These are phyloP conservation scores for Rhodotorula toruloides DNA, from an alignment of 768 basidiomycete species.

Conservation along the genomic window DNA sequence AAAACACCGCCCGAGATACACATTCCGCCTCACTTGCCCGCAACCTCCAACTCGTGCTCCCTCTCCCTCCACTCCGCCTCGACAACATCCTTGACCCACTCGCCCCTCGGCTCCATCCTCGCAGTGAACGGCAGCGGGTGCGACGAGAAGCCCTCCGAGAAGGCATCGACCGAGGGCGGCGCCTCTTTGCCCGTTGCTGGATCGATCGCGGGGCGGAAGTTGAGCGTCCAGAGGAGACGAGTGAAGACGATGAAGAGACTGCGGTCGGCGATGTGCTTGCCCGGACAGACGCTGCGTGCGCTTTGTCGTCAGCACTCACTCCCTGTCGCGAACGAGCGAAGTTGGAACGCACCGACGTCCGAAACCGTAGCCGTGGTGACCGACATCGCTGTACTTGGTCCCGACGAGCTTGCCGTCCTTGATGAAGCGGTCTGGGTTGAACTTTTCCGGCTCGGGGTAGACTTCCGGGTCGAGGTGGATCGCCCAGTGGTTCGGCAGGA, in stretches of 20 bases:
- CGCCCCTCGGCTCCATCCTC: slow-evolving; percentile 6
- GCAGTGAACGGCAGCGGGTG: slow-evolving; percentile 31
- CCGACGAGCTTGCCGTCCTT: slow-evolving; percentile 24
- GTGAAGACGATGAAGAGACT: slow-evolving; percentile 34
- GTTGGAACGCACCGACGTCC: slow-evolving; percentile 3
- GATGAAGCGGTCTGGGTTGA: slow-evolving; percentile 37
- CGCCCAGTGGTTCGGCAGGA: slow-evolving; percentile 39
- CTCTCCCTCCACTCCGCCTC: neutral
- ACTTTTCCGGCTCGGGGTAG: slow-evolving; percentile 32
- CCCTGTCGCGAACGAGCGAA: neutral
- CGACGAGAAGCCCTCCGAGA: slow-evolving; percentile 26
- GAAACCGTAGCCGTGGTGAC: slow-evolving; percentile 31
- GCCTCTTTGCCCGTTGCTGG: neutral
- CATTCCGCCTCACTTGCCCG: neutral
- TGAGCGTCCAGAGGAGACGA: slow-evolving; percentile 18
- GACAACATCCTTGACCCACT: neutral
- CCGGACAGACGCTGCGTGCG: slow-evolving; percentile 8
- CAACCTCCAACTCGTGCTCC: neutral
- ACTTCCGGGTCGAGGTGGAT: slow-evolving; percentile 37
- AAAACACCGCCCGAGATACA: too few species aligned
- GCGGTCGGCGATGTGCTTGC: slow-evolving; percentile 21
- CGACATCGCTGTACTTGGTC: slow-evolving; percentile 22
- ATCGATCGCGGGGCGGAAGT: slow-evolving; percentile 13
- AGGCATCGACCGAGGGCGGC: slow-evolving; percentile 25
- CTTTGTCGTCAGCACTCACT: neutral